Evolutionary conservation across 768 basidiomycete genomes (phyloP).

Genomic region (Boletus pseudo-olivaceus): DNA sequence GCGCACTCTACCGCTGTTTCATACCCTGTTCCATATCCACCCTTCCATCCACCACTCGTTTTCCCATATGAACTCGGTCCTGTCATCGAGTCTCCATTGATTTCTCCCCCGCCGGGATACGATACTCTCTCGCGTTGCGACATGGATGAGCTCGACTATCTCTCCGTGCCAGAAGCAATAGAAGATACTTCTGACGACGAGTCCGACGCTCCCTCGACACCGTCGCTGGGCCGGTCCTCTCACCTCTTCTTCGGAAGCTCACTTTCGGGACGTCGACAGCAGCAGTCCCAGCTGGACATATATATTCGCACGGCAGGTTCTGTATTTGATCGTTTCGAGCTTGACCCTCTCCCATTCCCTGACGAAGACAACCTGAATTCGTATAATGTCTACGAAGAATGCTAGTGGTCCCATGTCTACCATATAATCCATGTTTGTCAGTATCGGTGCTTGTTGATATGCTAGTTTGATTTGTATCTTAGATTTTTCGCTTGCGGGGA

Average conservation of each 20-base stretch:
- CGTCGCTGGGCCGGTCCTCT: conserved; percentile 56
- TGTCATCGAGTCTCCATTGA: conserved; percentile 39
- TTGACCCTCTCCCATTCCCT: conserved; percentile 71
- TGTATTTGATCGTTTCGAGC: conserved; percentile 61
- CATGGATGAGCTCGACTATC: conserved; percentile 62
- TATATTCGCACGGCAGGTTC: conserved; percentile 58
- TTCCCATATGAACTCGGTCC: conserved; percentile 50
- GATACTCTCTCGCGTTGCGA: conserved; percentile 64
- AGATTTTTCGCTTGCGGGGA: conserved; percentile 5
- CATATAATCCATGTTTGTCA: conserved; percentile 25
- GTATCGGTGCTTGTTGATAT: conserved; percentile 25
- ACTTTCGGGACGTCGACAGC: conserved; percentile 45
- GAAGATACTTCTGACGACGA: conserved; percentile 86
- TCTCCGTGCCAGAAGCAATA: conserved; percentile 74
- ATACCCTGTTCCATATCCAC: conserved; percentile 68
- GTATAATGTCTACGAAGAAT: conserved; percentile 60
- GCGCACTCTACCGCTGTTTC: conserved; percentile 48
- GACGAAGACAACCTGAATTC: conserved; percentile 44
- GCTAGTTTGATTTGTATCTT: conserved; percentile 30
- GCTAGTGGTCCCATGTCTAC: conserved; percentile 45
- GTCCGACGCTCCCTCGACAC: conserved; percentile 66
- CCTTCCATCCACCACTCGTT: conserved; percentile 55
- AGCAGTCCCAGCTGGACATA: conserved; percentile 52
- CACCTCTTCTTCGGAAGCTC: conserved; percentile 51
- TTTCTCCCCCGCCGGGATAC: conserved; percentile 36